A percentile compares a stretch with the other conserved stretches of the same genome.
These are phyloP conservation scores for Diaporthe eres DNA, from an alignment of 2,329 filamentous ascomycete genomes.

Conservation along the genomic window DNA sequence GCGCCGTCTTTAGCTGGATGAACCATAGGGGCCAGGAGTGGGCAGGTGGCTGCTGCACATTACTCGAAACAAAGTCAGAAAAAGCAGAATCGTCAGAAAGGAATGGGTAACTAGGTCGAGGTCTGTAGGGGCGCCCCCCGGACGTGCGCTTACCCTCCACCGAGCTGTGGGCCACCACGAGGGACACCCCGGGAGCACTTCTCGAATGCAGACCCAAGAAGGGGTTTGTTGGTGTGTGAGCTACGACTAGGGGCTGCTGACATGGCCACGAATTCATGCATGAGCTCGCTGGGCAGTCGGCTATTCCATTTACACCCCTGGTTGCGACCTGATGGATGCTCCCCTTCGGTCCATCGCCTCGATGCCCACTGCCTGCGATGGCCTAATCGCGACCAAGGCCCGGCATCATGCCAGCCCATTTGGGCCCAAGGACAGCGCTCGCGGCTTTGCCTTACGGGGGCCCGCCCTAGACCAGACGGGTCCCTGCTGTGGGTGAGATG, in stretches of 20 bases:
- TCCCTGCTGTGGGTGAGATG: constrained; percentile 13
- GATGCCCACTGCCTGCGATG: constrained; percentile 17
- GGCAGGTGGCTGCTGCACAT: constrained; percentile 35
- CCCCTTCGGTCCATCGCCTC: constrained; percentile 27
- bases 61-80: constrained; percentile 41
- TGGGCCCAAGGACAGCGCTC: constrained; percentile 6
- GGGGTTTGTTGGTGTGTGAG: constrained; percentile 52
- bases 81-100: constrained; percentile 38
- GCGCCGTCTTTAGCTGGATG: constrained; percentile 39
- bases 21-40: constrained; percentile 38
- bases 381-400: constrained; percentile 20
- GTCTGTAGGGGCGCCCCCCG: constrained; percentile 37
- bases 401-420: constrained; percentile 23
- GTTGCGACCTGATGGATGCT: constrained; percentile 33
- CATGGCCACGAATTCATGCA: constrained; percentile 63
- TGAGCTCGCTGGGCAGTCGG: constrained; percentile 49
- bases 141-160: constrained; percentile 36
- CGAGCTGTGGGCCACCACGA: constrained; percentile 35
- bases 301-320: constrained; percentile 33
- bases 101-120: constrained; percentile 35
- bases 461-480: constrained; percentile 14
- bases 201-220: constrained; percentile 41
- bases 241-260: constrained; percentile 54
- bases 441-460: constrained; percentile 9
- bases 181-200: constrained; percentile 32